Base-by-base conservation (phyloP, 2,329 filamentous ascomycete genomes). In the Clarireedia monteithiana region DNA sequence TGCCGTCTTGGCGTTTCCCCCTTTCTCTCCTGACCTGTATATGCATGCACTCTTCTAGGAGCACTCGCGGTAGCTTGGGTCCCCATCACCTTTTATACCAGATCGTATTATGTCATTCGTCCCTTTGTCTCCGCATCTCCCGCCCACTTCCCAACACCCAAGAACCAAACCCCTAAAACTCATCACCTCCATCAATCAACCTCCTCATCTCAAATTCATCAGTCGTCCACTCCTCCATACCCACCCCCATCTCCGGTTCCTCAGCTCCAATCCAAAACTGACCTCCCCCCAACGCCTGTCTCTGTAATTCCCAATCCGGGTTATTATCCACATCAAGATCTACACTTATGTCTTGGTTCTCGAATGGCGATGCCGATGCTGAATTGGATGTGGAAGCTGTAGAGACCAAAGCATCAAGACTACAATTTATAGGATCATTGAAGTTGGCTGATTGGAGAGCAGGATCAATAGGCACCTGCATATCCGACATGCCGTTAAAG, bases 221-320 rank as follows among this genome's bases (percentile, higher is more conserved):
- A 6, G 49, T 38, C 23, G 30, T 20, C 50, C 55, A 54, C 5
- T 49, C 44, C 38, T 53, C 52, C 24, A 53, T 39, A 4, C 45
- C 15, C 44, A 20, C 34, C 24, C 45, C 15, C 44, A 20, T 14
- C 17, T 24, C 6, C 12, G 20, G 42, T 26, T 61, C 55, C 45
- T 62, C 62, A 48, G 49, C 64, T 27, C 67, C 67, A 49, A 67
- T 50, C 66, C 66, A 68, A 48, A 67, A 68, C n/a, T 51, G 56
- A 6, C 59, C 61, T 4, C 59, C 59, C 9, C 63, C 60, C 2
- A 60, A 24, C 17, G 56, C 56, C 17, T 56, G 62, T 12, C 55
- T 57, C 24, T 67, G 65, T n/a, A 67, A 45, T n/a, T 63, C 62
- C 66, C 66, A 67, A 48, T 66, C 62, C 2, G 65, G 45, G 42